Evolutionary conservation across 768 basidiomycete species (phyloP), one percentile per base, ranked within the genome.

Genomic region (Tubosaeta brunneosetosa): DNA sequence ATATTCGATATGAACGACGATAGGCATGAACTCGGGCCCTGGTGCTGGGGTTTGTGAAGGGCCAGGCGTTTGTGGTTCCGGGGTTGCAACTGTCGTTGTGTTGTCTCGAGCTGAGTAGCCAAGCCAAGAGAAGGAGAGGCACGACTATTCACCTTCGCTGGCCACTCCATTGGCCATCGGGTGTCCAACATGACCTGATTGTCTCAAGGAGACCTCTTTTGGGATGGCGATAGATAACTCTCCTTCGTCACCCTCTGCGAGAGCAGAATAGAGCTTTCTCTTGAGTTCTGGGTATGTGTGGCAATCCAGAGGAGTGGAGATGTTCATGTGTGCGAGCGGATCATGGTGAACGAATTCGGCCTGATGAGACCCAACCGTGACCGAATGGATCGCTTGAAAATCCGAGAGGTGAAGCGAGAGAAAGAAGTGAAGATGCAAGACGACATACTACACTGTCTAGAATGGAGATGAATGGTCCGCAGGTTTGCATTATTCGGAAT

Each of bases 231-330:
- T 91, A 6, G 92, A 91, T 31, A 99, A 67, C 70, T 98, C 97
- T 52, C 95, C 97, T 67, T 97, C 93, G 59, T 95, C 93, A 40
- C 84, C 81, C 63, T 98, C 97, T 55, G 91, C 83, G 47, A 94
- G 76, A 0, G 95, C 91, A 0, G 91, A 82, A 73, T 94, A 98
- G 37, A 97, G 70, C 72, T 86, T 88, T 53, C 97, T 80, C 76
- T 97, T 98, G 53, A 94, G 76, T 66, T 97, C 97, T 6, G 93
- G 91, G 71, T 95, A 93, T 50, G 82, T 80, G 63, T 94, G 91
- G 53, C 88, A 85, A 66, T 97, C 91, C 58, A 80, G 78, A 11
- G 83, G 76, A 58, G 85, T 84, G 34, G 79, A 83, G 62, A 85
- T 76, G 56, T 73, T 77, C 59, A 91, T 73, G 57, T 79, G 83